Conservation (phyloP, 2,329 filamentous ascomycete genomes). For the Ampelomyces quisqualis region DNA sequence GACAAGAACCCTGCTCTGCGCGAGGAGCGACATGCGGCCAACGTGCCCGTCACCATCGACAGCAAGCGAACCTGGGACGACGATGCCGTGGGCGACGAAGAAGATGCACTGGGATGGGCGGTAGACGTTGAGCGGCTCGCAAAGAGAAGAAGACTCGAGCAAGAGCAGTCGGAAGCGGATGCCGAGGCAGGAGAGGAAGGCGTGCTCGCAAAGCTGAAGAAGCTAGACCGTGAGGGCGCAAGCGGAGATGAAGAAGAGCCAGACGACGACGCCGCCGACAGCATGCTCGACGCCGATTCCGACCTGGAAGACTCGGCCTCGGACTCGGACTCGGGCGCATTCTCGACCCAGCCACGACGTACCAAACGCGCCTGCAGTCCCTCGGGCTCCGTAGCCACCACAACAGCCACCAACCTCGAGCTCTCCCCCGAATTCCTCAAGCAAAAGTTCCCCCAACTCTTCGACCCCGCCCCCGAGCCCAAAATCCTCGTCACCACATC, state of each 20-base stretch:
- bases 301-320: constrained; percentile 49
- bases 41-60: constrained; percentile 61
- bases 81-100: constrained; percentile 49
- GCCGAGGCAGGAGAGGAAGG: constrained; percentile 35
- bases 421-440: constrained; percentile 61
- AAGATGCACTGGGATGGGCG: constrained; percentile 47
- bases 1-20: constrained; percentile 75
- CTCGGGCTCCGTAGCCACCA: constrained; percentile 43
- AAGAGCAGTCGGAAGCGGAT: constrained; percentile 36
- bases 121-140: constrained; percentile 49
- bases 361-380: constrained; percentile 57
- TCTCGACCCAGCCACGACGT: constrained; percentile 41
- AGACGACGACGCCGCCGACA: constrained; percentile 52
- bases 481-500: constrained; percentile 92
- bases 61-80: constrained; percentile 77
- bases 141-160: constrained; percentile 48
- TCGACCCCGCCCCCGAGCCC: constrained; percentile 60
- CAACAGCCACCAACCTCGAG: constrained; percentile 60
- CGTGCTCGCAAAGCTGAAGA: constrained; percentile 36
- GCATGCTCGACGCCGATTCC: constrained; percentile 66
- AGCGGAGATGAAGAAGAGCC: constrained; percentile 19
- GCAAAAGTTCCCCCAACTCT: constrained; percentile 62
- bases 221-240: constrained; percentile 25
- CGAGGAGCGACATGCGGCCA: constrained; percentile 70
- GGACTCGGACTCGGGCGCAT: constrained; percentile 52